These are phyloP conservation scores for Colletotrichum melonis DNA, from an alignment of 2,329 filamentous ascomycete genomes.

Conservation along the genomic window DNA sequence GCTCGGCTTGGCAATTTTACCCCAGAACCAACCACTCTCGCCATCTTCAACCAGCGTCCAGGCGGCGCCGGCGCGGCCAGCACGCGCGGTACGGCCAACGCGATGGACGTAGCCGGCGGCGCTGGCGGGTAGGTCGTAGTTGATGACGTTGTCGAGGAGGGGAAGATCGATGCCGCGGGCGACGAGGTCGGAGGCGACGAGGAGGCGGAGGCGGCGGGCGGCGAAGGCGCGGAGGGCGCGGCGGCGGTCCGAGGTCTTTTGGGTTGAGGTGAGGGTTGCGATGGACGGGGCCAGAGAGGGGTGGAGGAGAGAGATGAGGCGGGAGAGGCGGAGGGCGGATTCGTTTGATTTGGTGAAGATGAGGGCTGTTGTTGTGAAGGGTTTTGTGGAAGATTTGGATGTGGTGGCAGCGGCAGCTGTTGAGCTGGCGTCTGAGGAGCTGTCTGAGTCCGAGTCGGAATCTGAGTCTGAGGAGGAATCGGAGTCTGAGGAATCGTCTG, in stretches of 20 bases:
- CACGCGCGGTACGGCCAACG: conserved; percentile 89
- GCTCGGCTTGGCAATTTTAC: conserved; percentile 74
- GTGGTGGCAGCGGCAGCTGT: conserved; percentile 23
- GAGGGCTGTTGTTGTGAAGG: conserved; percentile 65
- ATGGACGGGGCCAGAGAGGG: conserved; percentile 67
- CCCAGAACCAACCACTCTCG: conserved; percentile 94
- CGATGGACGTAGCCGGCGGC: conserved; percentile 89
- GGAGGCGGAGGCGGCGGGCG: conserved; percentile 72
- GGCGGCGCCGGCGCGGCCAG: conserved; percentile 78
- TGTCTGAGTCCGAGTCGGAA: conserved; percentile 47
- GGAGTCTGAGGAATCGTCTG: conserved; percentile 44
- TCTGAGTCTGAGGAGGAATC: conserved; percentile 45
- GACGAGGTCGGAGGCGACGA: conserved; percentile 94
- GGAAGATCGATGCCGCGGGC: conserved; percentile 89
- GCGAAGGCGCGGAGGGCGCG: conserved; percentile 76
- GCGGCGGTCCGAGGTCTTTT: conserved; percentile 76
- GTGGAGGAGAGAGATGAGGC: conserved; percentile 77
- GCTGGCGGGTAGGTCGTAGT: conserved; percentile 90
- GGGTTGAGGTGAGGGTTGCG: conserved; percentile 81
- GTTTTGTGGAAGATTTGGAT: conserved; percentile 6
- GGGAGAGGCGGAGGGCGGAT: conserved; percentile 85
- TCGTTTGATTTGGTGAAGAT: conserved; percentile 95
- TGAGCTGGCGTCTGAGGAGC: conserved; percentile 37
- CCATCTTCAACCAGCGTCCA: conserved; percentile 88
- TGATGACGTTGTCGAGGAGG: conserved; percentile 85